phyloP scores from a whole-genome alignment of 257 asterid genomes.

The Vinca minor region DNA sequence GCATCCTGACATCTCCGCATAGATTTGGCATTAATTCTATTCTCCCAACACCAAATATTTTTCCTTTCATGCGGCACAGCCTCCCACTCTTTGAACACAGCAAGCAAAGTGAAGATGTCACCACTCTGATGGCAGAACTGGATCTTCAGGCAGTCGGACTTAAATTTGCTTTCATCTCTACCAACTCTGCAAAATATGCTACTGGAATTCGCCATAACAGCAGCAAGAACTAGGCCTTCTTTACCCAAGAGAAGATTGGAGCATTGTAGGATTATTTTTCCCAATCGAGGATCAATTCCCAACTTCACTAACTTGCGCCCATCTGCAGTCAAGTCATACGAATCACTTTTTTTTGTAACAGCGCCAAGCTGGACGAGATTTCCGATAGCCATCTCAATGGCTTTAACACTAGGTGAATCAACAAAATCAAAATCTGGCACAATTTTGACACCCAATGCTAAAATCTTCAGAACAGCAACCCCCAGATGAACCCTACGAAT shows the following conservation, averaged over 20 bases:
- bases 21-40: constrained; percentile 86
- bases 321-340: constrained; percentile 43
- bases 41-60: constrained; percentile 88
- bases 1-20: constrained; percentile 84
- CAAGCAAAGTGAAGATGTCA: constrained; percentile 83
- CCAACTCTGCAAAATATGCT: constrained; percentile 94
- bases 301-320: constrained; percentile 67
- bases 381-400: constrained; percentile 67
- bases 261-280: constrained; percentile 70
- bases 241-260: constrained; percentile 45
- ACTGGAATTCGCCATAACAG: constrained; percentile 82
- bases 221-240: constrained; percentile 91
- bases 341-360: constrained; percentile 31
- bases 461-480: constrained; percentile 78
- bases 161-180: constrained; percentile 47
- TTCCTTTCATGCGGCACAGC: constrained; percentile 39
- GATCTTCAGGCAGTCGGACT: constrained; percentile 83
- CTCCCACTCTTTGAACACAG: constrained; percentile 90
- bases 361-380: constrained; percentile 79
- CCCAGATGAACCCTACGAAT: constrained; percentile 89
- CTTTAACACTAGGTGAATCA: constrained; percentile 63
- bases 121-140: constrained; percentile 80
- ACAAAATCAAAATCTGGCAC: constrained; percentile 69
- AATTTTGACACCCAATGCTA: constrained; percentile 70
- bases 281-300: constrained; percentile 92